Base-by-base conservation (phyloP, 805 yeast species). In the Saturnispora diversa region DNA sequence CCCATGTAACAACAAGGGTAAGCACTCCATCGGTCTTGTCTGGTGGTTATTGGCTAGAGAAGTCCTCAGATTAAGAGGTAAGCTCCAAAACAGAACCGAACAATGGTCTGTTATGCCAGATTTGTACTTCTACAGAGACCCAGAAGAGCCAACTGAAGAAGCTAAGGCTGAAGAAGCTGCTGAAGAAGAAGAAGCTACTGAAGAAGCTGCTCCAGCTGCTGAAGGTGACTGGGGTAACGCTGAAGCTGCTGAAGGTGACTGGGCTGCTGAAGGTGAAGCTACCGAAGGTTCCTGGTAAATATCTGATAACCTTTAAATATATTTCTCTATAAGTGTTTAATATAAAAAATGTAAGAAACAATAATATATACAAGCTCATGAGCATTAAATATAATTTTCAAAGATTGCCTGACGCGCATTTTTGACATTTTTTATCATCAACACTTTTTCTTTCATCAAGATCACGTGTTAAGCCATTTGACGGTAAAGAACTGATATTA, bases 111-210 rank as follows among this genome's bases (percentile, higher is more conserved):
- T 92, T 68, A 92, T 92, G 98, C 97, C 97, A 71, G 99, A 92
- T 77, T 81, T 92, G 72, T 92, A 88, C 88, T 92, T 92, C 88
- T 92, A 92, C 97, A 92, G 99, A 82, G 96, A 92, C 77, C 98
- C 99, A 66, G 97, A 90, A 78, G 99, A 92, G 75, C 83, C 84
- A 71, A 95, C 86, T 75, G 77, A 72, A 58, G 77, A 77, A 62
- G 74, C 74, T 50, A 74, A 70, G 54, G 69, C 68, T 51, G 83
- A 74, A 61, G 74, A 70, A 54, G 77, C 73, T 60, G 80, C 71
- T 59, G 78, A 71, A 54, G 82, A 69, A 60, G 80, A 81, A 77
- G 79, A 79, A 60, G 74, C 67, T 59, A 64, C 69, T 52, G 54
- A 51, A 32, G 32, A 20, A 10, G 42, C 60, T 38, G 57, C 59